Evolutionary conservation across 2,329 filamentous ascomycete species (phyloP).

Genomic region (Beauveria pseudobassiana): DNA sequence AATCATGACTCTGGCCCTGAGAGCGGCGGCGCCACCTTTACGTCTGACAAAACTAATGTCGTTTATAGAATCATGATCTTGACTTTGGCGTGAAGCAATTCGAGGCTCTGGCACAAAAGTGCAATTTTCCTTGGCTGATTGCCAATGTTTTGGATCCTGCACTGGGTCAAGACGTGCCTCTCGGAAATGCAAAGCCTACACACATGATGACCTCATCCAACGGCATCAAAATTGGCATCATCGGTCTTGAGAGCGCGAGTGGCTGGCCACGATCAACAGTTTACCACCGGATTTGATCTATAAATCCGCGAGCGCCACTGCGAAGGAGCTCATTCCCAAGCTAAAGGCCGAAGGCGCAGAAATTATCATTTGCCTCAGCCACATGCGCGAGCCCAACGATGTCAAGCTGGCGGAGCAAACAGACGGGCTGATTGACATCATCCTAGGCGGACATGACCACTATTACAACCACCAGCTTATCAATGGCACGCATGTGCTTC

Average conservation of each 20-base stretch:
- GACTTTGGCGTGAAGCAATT: constrained; percentile 86
- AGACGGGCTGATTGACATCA: constrained; percentile 70
- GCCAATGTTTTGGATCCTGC: constrained; percentile 83
- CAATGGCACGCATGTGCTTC: constrained; percentile 75
- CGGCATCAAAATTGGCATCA: constrained; percentile 77
- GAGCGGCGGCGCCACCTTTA: too few relatives aligned
- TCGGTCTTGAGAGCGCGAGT: constrained; percentile 82
- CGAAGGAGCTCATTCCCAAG: constrained; percentile 64
- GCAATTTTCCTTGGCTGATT: constrained; percentile 81
- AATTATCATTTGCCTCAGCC: constrained; percentile 73
- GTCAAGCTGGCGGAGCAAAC: constrained; percentile 73
- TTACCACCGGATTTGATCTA: constrained; percentile 78
- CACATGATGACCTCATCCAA: constrained; percentile 72
- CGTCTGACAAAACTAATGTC: too few relatives aligned
- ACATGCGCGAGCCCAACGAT: constrained; percentile 85
- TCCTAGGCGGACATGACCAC: constrained; percentile 85
- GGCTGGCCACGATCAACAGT: constrained; percentile 82
- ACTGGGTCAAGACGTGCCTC: constrained; percentile 64
- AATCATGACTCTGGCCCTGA: not conserved
- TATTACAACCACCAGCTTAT: constrained; percentile 73
- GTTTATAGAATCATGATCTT: constrained; percentile 71
- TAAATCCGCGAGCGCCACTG: constrained; percentile 68
- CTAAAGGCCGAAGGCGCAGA: constrained; percentile 73
- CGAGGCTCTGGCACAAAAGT: constrained; percentile 62
- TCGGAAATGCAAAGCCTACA: constrained; percentile 69